phyloP scores from a whole-genome alignment of 768 basidiomycete genomes.

The Fomitopsis serialis region DNA sequence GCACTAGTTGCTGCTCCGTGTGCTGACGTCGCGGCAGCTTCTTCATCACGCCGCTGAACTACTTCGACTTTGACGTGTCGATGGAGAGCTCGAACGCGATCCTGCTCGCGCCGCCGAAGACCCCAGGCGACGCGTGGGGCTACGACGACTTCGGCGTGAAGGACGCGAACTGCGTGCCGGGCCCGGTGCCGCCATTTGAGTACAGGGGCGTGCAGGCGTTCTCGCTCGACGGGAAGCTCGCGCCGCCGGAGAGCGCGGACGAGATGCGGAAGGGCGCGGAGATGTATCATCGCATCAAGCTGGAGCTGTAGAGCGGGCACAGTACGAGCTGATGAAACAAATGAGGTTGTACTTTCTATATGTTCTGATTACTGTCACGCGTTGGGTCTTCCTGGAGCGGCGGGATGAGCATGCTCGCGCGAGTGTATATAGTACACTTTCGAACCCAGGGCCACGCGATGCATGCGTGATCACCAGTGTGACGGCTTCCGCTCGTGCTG shows the following conservation, averaged over 20 bases:
- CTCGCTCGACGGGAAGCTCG: conserved; percentile 29
- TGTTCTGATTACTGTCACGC: too few relatives aligned
- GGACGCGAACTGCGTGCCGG: conserved; percentile 34
- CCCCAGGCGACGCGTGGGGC: conserved; percentile 32
- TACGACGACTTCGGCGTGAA: conserved; percentile 53
- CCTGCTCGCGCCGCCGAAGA: conserved; percentile 34
- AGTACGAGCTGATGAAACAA: background rate
- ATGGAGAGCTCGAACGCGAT: conserved; percentile 53
- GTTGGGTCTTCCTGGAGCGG: too few relatives aligned
- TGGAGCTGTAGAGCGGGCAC: conserved; percentile 12
- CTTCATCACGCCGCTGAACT: conserved; percentile 57
- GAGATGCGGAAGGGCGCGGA: conserved; percentile 36
- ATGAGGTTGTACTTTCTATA: background rate
- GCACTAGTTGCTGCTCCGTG: background rate
- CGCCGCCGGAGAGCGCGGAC: conserved; percentile 25
- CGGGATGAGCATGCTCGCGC: too few relatives aligned
- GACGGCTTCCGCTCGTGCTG: too few relatives aligned
- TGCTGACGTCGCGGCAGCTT: conserved; percentile 31
- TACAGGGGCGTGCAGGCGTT: conserved; percentile 31
- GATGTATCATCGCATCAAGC: conserved; percentile 23
- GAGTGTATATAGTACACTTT: too few relatives aligned
- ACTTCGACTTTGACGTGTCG: conserved; percentile 58
- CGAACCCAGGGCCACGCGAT: too few relatives aligned
- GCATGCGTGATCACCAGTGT: too few relatives aligned
- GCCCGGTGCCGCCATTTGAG: conserved; percentile 31